Base-by-base conservation (phyloP, 352 stramenopile genomes). In the Thalassiosira livingstoniorum region DNA sequence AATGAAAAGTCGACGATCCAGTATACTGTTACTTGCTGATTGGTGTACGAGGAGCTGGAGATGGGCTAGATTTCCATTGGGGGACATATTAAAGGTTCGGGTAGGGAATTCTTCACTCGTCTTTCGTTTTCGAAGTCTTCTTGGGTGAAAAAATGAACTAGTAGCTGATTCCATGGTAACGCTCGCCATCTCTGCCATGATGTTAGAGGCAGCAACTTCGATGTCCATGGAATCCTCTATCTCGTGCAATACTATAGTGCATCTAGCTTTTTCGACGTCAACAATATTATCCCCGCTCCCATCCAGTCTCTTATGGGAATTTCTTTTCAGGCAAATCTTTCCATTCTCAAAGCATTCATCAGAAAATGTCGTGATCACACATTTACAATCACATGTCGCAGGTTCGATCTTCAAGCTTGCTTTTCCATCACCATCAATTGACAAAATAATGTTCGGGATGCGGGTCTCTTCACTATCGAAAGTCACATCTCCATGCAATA, bases 51-150 rank as follows among this genome's bases (percentile, higher is more conserved):
- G 70, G 45, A 87, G 72, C 47, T 66, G 61, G 15, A 87, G 58
- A 65, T 84, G 75, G 57, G 81, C 81, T 58, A 87, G 39, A 82
- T 87, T 87, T 10, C 70, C 65, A 63, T 87, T 69, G 4, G 61
- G 23, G 18, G 81, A 70, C 45, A 87, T 80, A 54, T 82, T 54
- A 25, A 87, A 15, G 5, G 76, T 62, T 51, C 81, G 66, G 11
- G 63, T 54, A 53, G 61, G 60, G 29, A 82, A 87, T 0, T 34
- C 18, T 61, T 53, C 67, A 34, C 39, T 31, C 25, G 51, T 53
- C 42, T 58, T 66, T 68, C 68, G 68, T 27, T 64, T 66, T 61
- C 70, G 78, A 25, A 70, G 63, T n/a, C 71, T 77, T n/a, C 75
- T 69, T 39, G 65, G 64, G 31, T 23, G 27, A 47, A 62, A 51